phyloP scores from a whole-genome alignment of 192 early-diverging fungal genomes.

The Coemansia sp. region DNA sequence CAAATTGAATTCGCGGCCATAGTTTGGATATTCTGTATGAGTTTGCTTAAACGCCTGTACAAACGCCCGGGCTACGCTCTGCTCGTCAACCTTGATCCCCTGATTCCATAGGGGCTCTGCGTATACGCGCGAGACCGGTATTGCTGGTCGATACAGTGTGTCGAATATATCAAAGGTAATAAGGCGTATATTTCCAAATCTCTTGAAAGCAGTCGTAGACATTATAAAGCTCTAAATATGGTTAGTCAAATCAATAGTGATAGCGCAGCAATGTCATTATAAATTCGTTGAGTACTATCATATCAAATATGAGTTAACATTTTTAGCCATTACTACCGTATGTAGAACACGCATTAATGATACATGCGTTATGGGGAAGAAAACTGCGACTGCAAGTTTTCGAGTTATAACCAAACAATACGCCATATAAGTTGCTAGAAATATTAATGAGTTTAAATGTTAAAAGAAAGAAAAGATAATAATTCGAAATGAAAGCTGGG shows the following conservation, averaged over 20 bases:
- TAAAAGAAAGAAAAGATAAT: not conserved
- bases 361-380: no score
- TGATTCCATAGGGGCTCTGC: constrained; percentile 31
- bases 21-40: constrained; percentile 50
- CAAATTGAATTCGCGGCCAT: constrained; percentile 48
- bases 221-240: no score
- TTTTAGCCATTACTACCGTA: no score
- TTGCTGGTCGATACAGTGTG: constrained; percentile 58
- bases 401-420: not conserved
- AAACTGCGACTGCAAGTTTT: not conserved
- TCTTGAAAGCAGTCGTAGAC: constrained; percentile 3
- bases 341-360: no score
- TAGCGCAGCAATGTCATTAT: no score
- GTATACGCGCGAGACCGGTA: constrained; percentile 28
- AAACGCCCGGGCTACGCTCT: constrained; percentile 34
- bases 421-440: not conserved
- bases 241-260: no score
- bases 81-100: constrained; percentile 41
- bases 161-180: constrained; percentile 67
- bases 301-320: no score
- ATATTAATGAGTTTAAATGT: not conserved
- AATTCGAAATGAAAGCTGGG: not conserved
- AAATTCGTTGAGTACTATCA: no score
- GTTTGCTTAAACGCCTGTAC: constrained; percentile 41
- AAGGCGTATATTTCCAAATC: constrained; percentile 42